Percentiles rank a stretch among this genome's conserved stretches.
Evolutionary conservation across 352 stramenopile genomes (phyloP).

Genomic region (Globisporangium uncinulatum): DNA sequence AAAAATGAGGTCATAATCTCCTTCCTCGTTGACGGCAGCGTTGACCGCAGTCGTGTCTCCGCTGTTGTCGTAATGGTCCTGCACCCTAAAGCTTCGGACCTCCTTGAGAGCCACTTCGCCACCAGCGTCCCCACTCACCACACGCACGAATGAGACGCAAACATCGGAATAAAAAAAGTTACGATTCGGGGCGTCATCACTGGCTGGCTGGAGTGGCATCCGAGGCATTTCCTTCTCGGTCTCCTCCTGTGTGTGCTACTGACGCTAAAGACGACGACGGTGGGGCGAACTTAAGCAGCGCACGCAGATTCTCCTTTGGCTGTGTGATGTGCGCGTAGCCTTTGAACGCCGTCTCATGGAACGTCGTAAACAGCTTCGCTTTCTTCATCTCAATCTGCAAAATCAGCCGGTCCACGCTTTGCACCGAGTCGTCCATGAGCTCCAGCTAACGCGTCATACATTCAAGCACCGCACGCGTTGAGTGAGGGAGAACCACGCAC

Average conservation of each 20-base stretch:
- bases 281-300: constrained; percentile 33
- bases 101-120: too few relatives aligned
- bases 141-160: too few relatives aligned
- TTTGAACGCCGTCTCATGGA: constrained; percentile 74
- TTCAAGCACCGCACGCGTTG: not conserved
- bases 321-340: constrained; percentile 55
- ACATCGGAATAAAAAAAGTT: too few relatives aligned
- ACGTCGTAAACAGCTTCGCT: constrained; percentile 56
- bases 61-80: too few relatives aligned
- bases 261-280: not conserved
- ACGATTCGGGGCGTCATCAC: too few relatives aligned
- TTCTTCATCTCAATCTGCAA: constrained; percentile 70
- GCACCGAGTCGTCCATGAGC: constrained; percentile 61
- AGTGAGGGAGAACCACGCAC: not conserved
- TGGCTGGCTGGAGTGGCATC: too few relatives aligned
- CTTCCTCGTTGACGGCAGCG: not conserved
- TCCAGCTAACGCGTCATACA: constrained; percentile 24
- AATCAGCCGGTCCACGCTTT: constrained; percentile 53
- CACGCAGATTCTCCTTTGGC: constrained; percentile 65
- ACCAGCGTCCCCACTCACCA: too few relatives aligned
- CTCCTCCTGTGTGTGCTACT: not conserved
- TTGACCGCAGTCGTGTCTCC: too few relatives aligned
- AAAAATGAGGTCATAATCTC: not conserved
- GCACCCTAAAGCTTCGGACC: too few relatives aligned
- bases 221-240: too few relatives aligned